These are phyloP conservation scores for Sideroxylon spinosum DNA, from an alignment of 179 eudicot species.

Conservation along the genomic window DNA sequence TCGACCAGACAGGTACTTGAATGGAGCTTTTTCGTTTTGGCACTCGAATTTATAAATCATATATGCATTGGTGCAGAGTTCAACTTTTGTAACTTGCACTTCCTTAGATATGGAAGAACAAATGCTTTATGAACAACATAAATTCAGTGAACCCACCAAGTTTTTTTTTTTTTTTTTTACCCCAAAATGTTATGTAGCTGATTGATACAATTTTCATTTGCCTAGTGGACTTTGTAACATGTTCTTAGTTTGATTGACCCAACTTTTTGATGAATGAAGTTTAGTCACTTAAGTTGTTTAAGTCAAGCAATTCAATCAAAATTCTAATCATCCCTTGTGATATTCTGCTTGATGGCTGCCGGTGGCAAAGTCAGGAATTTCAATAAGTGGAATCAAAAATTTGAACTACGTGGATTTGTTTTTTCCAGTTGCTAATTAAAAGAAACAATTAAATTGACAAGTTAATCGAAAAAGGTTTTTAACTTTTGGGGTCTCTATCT, in stretches of 20 bases:
- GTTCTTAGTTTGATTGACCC: background rate
- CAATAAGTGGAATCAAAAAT: no score
- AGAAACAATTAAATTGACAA: no score
- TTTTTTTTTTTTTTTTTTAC: no score
- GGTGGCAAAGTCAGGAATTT: no score
- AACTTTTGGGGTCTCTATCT: no score
- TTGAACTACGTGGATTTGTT: no score
- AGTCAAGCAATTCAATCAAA: background rate
- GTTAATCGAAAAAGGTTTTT: no score
- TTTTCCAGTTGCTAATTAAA: no score
- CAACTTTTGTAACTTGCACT: background rate
- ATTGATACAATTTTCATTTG: background rate
- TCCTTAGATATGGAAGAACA: background rate
- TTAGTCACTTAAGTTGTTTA: background rate
- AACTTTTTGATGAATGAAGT: background rate
- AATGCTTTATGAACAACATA: background rate
- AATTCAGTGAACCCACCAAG: background rate
- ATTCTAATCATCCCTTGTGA: background rate
- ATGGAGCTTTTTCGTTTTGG: background rate
- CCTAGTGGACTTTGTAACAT: background rate
- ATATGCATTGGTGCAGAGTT: background rate
- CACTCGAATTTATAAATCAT: background rate
- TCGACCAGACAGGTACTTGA: background rate
- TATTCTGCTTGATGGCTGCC: background rate
- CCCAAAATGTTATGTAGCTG: background rate